Percentiles rank a stretch among this genome's conserved stretches.
These are phyloP conservation scores for Pinus taeda DNA, from an alignment of 75 land plant genomes.

Conservation along the genomic window DNA sequence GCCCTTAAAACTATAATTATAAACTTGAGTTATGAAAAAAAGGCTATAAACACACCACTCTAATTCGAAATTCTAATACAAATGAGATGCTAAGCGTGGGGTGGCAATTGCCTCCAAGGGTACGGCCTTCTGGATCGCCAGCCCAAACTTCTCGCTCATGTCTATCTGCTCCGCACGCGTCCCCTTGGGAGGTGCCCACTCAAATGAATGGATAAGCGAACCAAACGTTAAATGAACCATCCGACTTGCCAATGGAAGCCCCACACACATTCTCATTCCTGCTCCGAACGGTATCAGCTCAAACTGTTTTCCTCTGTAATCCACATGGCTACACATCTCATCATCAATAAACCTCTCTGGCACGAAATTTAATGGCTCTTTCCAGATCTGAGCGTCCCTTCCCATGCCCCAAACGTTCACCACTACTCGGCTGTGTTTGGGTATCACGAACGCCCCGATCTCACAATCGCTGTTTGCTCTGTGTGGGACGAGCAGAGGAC, in stretches of 20 bases:
- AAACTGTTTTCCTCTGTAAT: neutral
- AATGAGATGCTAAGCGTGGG: neutral
- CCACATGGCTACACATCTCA: neutral
- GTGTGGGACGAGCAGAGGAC: slow-evolving; percentile 67
- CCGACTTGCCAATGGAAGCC: neutral
- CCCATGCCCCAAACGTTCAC: slow-evolving; percentile 74
- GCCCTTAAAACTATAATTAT: too few relatives aligned
- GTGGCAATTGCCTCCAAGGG: neutral
- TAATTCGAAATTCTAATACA: neutral
- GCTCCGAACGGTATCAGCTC: slow-evolving; percentile 12
- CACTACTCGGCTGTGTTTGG: slow-evolving; percentile 49
- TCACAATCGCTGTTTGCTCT: slow-evolving; percentile 37
- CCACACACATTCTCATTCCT: slow-evolving; percentile 11
- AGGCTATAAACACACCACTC: too few relatives aligned
- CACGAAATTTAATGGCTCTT: slow-evolving; percentile 46
- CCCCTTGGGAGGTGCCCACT: neutral
- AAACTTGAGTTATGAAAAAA: too few relatives aligned
- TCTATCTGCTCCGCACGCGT: neutral
- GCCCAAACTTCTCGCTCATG: neutral
- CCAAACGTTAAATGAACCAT: slow-evolving; percentile 16
- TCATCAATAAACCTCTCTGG: slow-evolving; percentile 60
- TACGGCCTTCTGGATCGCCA: neutral
- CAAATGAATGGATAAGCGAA: slow-evolving; percentile 12
- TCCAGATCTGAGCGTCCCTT: slow-evolving; percentile 56
- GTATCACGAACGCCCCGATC: slow-evolving; percentile 50